phyloP scores from a whole-genome alignment of 495 filamentous ascomycete species.

The Hypoxylon lenormandii region DNA sequence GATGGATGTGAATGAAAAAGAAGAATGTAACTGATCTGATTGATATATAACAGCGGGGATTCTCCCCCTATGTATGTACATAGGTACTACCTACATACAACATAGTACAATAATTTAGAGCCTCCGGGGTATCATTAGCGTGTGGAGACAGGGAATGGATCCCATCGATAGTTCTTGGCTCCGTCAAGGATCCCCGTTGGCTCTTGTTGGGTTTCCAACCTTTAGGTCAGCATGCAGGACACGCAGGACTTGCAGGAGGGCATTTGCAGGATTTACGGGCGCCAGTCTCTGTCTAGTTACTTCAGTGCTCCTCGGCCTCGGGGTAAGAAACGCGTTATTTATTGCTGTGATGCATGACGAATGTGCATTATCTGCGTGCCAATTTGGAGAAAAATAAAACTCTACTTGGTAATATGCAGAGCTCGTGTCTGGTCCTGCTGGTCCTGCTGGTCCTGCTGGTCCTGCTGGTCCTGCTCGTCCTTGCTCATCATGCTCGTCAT shows the following conservation, averaged over 20 bases:
- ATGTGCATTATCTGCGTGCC: conserved; percentile 27
- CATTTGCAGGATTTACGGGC: conserved; percentile 19
- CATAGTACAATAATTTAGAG: conserved; percentile 44
- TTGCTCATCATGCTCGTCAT: too few relatives aligned
- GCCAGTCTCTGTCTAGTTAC: neutral
- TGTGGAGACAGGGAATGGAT: conserved; percentile 26
- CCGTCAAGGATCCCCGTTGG: conserved; percentile 25
- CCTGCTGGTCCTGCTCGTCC: too few relatives aligned
- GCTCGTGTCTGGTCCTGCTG: neutral
- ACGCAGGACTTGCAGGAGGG: conserved; percentile 38
- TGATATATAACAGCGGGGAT: conserved; percentile 33
- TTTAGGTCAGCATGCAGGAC: conserved; percentile 15
- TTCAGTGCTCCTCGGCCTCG: conserved; percentile 1
- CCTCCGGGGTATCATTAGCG: conserved; percentile 49
- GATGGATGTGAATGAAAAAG: conserved; percentile 12
- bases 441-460: too few relatives aligned
- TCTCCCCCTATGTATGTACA: conserved; percentile 13
- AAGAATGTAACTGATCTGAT: conserved; percentile 28
- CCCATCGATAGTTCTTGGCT: conserved; percentile 25
- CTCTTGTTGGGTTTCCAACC: neutral
- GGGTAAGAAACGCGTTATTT: conserved; percentile 41
- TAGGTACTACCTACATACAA: neutral
- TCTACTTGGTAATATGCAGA: conserved; percentile 7
- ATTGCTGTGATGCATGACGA: conserved; percentile 29
- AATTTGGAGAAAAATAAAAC: conserved; percentile 33